phyloP scores from a whole-genome alignment of 2,329 filamentous ascomycete species.

The Zasmidium citrigriseum region DNA sequence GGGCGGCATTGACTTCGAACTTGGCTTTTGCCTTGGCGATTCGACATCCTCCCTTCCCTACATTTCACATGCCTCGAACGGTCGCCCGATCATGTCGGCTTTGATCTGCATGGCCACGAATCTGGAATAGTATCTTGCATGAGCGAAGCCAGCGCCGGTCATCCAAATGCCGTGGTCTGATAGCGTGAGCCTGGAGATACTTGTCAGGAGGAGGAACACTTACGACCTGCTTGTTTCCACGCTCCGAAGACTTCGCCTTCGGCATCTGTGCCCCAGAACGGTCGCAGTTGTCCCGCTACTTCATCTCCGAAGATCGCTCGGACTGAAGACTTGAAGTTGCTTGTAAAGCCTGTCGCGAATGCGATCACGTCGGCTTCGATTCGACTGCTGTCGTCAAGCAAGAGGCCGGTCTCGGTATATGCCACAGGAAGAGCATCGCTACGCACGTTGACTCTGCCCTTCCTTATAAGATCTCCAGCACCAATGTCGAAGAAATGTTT shows the following conservation, averaged over 20 bases:
- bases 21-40: too few relatives aligned
- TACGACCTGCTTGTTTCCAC: constrained; percentile 41
- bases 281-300: constrained; percentile 39
- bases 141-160: constrained; percentile 45
- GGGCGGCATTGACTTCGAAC: too few relatives aligned
- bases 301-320: constrained; percentile 41
- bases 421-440: constrained; percentile 36
- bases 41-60: too few relatives aligned
- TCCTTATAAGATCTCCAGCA: constrained; percentile 41
- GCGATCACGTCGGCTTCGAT: constrained; percentile 48
- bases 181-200: neutral
- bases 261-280: constrained; percentile 48
- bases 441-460: constrained; percentile 48
- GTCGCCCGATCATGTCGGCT: constrained; percentile 29
- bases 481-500: constrained; percentile 52
- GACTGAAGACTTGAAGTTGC: constrained; percentile 41
- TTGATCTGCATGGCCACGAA: constrained; percentile 50
- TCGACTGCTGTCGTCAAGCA: constrained; percentile 43
- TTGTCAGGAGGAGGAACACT: constrained; percentile 16
- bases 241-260: constrained; percentile 50
- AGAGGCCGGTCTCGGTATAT: constrained; percentile 42
- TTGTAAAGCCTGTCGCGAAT: constrained; percentile 48
- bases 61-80: constrained; percentile 35
- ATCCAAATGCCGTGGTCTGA: constrained; percentile 46
- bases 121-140: constrained; percentile 50